A percentile compares a stretch with the other conserved stretches of the same genome.
phyloP scores from a whole-genome alignment of 2,329 filamentous ascomycete species.

The Apiospora koreana region DNA sequence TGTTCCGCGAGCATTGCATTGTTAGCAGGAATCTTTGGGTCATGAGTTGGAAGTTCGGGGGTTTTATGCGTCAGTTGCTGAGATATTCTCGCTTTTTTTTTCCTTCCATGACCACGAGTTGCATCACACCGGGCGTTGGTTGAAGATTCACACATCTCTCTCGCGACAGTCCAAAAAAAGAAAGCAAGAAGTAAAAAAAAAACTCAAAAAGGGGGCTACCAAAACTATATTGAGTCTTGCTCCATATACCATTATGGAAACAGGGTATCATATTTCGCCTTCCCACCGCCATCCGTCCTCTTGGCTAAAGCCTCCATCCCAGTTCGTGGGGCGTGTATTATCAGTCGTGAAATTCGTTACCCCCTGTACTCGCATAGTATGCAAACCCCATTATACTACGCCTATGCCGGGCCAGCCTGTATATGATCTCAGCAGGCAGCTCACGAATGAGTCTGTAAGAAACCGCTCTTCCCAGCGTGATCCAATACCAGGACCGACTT shows the following conservation, averaged over 20 bases:
- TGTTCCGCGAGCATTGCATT: neutral
- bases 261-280: slow-evolving; percentile 4
- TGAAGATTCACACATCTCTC: neutral
- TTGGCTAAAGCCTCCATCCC: neutral
- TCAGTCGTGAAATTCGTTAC: neutral
- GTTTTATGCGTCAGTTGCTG: neutral
- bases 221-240: neutral
- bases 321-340: neutral
- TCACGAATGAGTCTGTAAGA: neutral
- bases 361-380: neutral
- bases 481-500: neutral
- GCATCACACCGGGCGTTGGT: neutral
- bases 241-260: neutral
- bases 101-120: neutral
- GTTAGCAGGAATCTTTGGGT: neutral
- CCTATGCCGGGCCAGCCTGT: neutral
- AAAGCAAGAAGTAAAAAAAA: neutral
- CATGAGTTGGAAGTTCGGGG: neutral
- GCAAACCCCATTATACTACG: too few relatives aligned
- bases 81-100: neutral
- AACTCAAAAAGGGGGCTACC: neutral
- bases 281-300: neutral
- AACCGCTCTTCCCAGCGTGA: neutral
- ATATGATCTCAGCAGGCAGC: neutral
- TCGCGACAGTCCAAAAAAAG: neutral